phyloP scores from a whole-genome alignment of 2,329 filamentous ascomycete genomes.

The Metarhizium robertsii region DNA sequence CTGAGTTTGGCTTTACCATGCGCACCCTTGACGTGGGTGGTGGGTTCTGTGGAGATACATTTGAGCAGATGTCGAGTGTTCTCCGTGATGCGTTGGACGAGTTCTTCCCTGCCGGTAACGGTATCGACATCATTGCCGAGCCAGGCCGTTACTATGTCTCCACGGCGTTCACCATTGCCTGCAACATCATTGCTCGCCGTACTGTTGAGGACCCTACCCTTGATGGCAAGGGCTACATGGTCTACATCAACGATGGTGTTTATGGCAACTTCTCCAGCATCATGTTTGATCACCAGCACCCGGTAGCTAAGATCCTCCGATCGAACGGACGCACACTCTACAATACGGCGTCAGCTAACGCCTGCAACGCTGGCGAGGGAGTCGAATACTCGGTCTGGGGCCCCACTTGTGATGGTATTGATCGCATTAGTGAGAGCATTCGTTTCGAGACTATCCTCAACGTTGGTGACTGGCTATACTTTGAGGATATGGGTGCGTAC shows the following conservation, averaged over 20 bases:
- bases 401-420: slow-evolving; percentile 94
- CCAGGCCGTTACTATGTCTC: slow-evolving; percentile 95
- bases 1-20: slow-evolving; percentile 65
- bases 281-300: slow-evolving; percentile 97
- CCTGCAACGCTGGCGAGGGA: slow-evolving; percentile 35
- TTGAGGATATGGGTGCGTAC: slow-evolving; percentile 97
- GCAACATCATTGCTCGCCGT: slow-evolving; percentile 91
- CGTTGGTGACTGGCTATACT: slow-evolving; percentile 97
- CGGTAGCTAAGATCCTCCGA: slow-evolving; percentile 71
- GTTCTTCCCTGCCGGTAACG: slow-evolving; percentile 66
- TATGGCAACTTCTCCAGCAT: slow-evolving; percentile 99
- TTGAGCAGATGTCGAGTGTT: slow-evolving; percentile 80
- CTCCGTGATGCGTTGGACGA: slow-evolving; percentile 73
- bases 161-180: slow-evolving; percentile 86
- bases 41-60: slow-evolving; percentile 83
- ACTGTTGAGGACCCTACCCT: slow-evolving; percentile 65
- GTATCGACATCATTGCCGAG: slow-evolving; percentile 84
- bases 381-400: slow-evolving; percentile 96
- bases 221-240: slow-evolving; percentile 73
- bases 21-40: slow-evolving; percentile 90
- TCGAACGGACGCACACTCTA: slow-evolving; percentile 49
- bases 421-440: slow-evolving; percentile 80
- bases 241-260: slow-evolving; percentile 94
- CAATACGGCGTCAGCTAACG: slow-evolving; percentile 41
- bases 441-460: slow-evolving; percentile 69